Base-by-base conservation (phyloP, 306 rosid genomes). In the Cucurbita ficifolia region DNA sequence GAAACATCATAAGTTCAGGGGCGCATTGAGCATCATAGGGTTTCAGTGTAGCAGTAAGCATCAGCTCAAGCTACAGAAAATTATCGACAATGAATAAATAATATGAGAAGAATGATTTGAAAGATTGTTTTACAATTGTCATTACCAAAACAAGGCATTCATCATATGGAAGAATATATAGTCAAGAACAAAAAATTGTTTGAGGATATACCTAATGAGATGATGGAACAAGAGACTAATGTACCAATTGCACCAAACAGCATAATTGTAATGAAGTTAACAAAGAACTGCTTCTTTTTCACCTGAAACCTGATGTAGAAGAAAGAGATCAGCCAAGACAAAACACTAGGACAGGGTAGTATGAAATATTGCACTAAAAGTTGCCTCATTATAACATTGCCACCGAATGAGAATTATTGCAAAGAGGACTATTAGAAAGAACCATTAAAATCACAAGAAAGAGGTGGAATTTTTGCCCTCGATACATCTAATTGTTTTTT, bases 231-330 rank as follows among this genome's bases (percentile, higher is more conserved):
- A 38, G 96, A 91, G 86, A 95, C 77, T 68, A 95, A 77, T 78
- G 99, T 91, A 62, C 99, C 99, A 81, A 95, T 18, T 62, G 96
- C 99, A 58, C 99, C 99, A 79, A 95, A 95, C 81, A 89, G 45
- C 78, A 79, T 73, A 74, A 95, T 95, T 33, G 97, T 91, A 22
- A 84, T 88, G 81, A 95, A 95, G 79, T 95, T 91, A 8, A 79
- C 86, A 64, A 95, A 95, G 80, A 95, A 95, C 79, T 85, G 97
- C 87, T 95, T 95, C 96, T 95, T 95, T 82, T 95, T 95, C 82
- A 95, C 99, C 82, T 95, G 99, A 83, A 95, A 95, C 84, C 99
- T 95, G 97, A 58, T 76, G 76, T 40, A 78, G 51, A 81, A 55
- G 46, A 52, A 50, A 54, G 49, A 72, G 59, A 16, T 60, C 60